Base-by-base conservation (phyloP, 2,329 filamentous ascomycete genomes). In the Cladosporium oxysporum region DNA sequence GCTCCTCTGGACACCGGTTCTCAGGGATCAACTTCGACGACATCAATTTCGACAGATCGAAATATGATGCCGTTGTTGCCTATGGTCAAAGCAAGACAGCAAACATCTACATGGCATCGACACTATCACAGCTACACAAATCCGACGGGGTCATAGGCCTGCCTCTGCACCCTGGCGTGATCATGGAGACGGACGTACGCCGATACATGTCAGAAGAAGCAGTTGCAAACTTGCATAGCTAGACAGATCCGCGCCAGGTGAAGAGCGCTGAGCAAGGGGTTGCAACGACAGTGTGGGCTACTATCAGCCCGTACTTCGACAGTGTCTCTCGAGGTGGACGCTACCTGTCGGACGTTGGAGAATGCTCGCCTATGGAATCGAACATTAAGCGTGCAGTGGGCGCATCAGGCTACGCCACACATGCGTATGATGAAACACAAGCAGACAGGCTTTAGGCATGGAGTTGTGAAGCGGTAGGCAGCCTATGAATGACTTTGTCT, bases 31-130 rank as follows among this genome's bases (percentile, higher is more conserved):
- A 52, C 0, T 68, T 81, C 47, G 70, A 78, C 35, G 76, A 73
- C 60, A 64, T 76, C 52, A 75, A 82, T 65, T 69, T 63, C 23
- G 44, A 66, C 12, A 69, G 73, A 21, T 60, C 41, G 18, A 73
- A 62, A 37, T 73, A 73, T 63, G 31, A 66, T 28, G 66, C 68
- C 3, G 68, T 66, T 28, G 7, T n/a, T 0, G 77, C 81, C 0
- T 87, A 87, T 66, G 80, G 76, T 0, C 80, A 84, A 67, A 76
- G 77, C 62, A 88, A 87, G 69, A 79, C 79, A 0, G 83, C 84
- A 18, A 84, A 83, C 66, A 77, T 86, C n/a, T 83, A 79, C 69
- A 80, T 83, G 65, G 80, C 83, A 2, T 84, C 82, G 66, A 77
- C 83, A 59, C 78, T 87, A 28, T 82, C 85, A 23, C 78, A 83